Percentiles rank a stretch among this genome's conserved stretches.
Evolutionary conservation across 495 filamentous ascomycete species (phyloP).

Genomic region (Xylaria flabelliformis): DNA sequence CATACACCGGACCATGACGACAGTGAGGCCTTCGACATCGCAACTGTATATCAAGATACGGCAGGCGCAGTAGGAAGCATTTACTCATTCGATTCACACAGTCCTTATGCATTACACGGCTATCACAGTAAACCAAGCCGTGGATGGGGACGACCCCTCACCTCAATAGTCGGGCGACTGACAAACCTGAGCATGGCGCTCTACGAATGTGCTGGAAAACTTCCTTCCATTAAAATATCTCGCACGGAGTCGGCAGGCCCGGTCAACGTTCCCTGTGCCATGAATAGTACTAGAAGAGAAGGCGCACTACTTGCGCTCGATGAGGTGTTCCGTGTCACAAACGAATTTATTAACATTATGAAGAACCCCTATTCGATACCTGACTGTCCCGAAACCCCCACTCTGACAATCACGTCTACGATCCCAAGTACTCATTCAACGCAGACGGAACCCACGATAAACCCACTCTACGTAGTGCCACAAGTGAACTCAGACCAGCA

Average conservation of each 20-base stretch:
- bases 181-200: constrained; percentile 21
- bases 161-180: constrained; percentile 14
- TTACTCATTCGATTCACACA: neutral
- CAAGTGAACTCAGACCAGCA: neutral
- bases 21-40: neutral
- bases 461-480: no score
- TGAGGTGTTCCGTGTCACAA: constrained; percentile 25
- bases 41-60: neutral
- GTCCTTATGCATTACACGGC: neutral
- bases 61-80: no score
- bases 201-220: constrained; percentile 26
- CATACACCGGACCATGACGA: neutral
- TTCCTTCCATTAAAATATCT: constrained; percentile 15
- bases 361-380: constrained; percentile 4
- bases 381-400: neutral
- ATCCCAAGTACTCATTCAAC: neutral
- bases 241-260: neutral
- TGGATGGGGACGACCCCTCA: neutral
- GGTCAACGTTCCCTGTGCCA: neutral
- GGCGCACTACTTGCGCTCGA: constrained; percentile 2
- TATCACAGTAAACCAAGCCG: neutral
- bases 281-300: neutral
- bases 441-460: neutral
- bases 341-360: constrained; percentile 22
- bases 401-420: neutral